Conservation (phyloP, 1,284 basidiomycete genomes). For the Anthracocystis panici-leucophaei region DNA sequence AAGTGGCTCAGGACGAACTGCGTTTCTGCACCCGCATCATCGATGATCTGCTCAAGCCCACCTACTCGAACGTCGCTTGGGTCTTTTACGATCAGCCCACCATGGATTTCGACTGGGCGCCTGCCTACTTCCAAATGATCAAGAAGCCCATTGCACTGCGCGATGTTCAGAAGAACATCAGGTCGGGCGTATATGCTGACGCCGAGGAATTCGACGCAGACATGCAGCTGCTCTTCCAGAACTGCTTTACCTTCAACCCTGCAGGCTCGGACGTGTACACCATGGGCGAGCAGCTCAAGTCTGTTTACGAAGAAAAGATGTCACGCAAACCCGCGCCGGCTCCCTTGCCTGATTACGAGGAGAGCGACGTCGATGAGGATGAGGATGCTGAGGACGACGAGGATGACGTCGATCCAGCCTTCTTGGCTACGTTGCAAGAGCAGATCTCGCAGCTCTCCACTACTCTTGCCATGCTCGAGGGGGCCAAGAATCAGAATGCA, state of each 20-base stretch:
- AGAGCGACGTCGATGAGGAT: constrained; percentile 71
- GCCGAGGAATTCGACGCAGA: constrained; percentile 86
- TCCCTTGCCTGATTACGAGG: constrained; percentile 64
- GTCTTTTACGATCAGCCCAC: constrained; percentile 95
- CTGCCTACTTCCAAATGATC: constrained; percentile 87
- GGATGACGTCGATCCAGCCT: constrained; percentile 52
- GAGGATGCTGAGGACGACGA: constrained; percentile 62
- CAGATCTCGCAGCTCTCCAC: constrained; percentile 61
- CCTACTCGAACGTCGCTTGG: constrained; percentile 79
- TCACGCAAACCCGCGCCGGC: constrained; percentile 76
- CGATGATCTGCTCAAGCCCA: constrained; percentile 80
- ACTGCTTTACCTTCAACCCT: constrained; percentile 93
- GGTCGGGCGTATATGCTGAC: constrained; percentile 79
- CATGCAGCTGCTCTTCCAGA: constrained; percentile 92
- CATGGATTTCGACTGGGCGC: constrained; percentile 79
- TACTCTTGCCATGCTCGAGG: constrained; percentile 60
- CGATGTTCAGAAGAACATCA: constrained; percentile 77
- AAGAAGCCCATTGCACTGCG: constrained; percentile 89
- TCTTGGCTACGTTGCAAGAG: constrained; percentile 54
- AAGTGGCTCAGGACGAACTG: constrained; percentile 82
- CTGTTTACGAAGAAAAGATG: constrained; percentile 92
- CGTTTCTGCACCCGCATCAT: constrained; percentile 84
- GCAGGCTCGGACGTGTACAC: constrained; percentile 85
- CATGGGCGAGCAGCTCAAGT: constrained; percentile 74
- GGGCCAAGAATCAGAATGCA: constrained; percentile 60